Evolutionary conservation across 139 green algal species (phyloP).

Genomic region (Chlorella sp.): DNA sequence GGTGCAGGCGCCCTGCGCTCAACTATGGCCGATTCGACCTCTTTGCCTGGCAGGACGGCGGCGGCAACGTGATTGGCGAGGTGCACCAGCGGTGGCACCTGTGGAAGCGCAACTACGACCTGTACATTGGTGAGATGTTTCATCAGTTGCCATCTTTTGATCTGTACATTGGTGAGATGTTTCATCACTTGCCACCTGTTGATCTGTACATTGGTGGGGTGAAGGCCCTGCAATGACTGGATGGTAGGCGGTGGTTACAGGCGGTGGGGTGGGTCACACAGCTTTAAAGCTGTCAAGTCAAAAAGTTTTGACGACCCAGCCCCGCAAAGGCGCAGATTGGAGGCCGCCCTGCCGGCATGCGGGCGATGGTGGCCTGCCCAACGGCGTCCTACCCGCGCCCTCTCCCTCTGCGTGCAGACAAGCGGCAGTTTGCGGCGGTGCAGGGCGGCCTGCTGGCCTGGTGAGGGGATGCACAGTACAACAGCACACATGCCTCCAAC

Average conservation of each 20-base stretch:
- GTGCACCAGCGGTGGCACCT: slow-evolving; percentile 87
- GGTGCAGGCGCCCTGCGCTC: background rate
- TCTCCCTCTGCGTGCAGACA: background rate
- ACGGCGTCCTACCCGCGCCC: background rate
- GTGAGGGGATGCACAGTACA: background rate
- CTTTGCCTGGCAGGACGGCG: background rate
- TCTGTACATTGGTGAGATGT: too few relatives aligned
- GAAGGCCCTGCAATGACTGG: too few relatives aligned
- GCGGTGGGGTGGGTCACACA: too few relatives aligned
- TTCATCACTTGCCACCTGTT: too few relatives aligned
- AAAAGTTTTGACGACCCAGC: too few relatives aligned
- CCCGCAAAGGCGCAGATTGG: too few relatives aligned
- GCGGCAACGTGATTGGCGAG: slow-evolving; percentile 46
- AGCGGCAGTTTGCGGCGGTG: slow-evolving; percentile 75
- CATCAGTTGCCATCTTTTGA: too few relatives aligned
- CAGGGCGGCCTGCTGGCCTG: slow-evolving; percentile 80
- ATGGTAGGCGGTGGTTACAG: too few relatives aligned
- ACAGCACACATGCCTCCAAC: background rate
- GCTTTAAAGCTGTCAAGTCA: too few relatives aligned
- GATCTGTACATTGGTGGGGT: too few relatives aligned
- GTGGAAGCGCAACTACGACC: slow-evolving; percentile 79
- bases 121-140: slow-evolving; percentile 80
- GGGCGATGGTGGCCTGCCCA: too few relatives aligned
- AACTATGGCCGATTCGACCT: background rate
- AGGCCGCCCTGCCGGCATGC: too few relatives aligned